Conservation (phyloP, 2,329 filamentous ascomycete genomes). For the Cryphonectria naterciae region DNA sequence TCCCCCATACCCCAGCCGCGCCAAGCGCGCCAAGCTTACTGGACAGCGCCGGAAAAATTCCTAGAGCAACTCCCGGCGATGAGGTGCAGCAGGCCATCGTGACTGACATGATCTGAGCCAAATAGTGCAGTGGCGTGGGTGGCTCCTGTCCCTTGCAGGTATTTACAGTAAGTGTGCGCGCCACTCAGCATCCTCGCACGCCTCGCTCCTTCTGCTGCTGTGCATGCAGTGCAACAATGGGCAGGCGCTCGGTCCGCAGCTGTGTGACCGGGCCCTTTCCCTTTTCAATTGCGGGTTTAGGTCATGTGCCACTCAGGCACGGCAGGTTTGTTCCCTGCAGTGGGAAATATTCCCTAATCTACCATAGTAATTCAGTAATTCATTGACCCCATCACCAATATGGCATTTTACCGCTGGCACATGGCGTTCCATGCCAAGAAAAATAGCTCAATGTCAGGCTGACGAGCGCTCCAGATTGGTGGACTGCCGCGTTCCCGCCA, state of each 20-base stretch:
- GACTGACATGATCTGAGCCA: background rate
- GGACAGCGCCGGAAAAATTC: background rate
- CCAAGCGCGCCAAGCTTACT: background rate
- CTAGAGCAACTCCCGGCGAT: background rate
- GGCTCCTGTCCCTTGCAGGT: background rate
- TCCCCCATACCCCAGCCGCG: too few species aligned
- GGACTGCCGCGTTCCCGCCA: slow-evolving; percentile 10
- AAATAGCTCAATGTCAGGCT: background rate
- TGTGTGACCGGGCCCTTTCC: background rate
- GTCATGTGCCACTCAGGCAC: background rate
- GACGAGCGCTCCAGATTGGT: slow-evolving; percentile 7
- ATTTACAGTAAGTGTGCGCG: background rate
- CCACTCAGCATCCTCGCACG: background rate
- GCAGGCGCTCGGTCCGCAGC: background rate
- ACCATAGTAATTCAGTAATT: background rate
- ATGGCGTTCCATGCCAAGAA: slow-evolving; percentile 1
- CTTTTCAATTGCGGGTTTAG: background rate
- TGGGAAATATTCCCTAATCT: background rate
- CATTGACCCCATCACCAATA: background rate
- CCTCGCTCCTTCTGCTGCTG: background rate
- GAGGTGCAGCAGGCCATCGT: background rate
- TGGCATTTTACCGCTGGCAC: background rate
- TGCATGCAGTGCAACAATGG: background rate
- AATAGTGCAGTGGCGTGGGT: background rate
- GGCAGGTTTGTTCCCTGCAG: background rate